Evolutionary conservation across 2,329 filamentous ascomycete species (phyloP), one percentile per base, ranked within the genome.

Genomic region (Chalara sp.): DNA sequence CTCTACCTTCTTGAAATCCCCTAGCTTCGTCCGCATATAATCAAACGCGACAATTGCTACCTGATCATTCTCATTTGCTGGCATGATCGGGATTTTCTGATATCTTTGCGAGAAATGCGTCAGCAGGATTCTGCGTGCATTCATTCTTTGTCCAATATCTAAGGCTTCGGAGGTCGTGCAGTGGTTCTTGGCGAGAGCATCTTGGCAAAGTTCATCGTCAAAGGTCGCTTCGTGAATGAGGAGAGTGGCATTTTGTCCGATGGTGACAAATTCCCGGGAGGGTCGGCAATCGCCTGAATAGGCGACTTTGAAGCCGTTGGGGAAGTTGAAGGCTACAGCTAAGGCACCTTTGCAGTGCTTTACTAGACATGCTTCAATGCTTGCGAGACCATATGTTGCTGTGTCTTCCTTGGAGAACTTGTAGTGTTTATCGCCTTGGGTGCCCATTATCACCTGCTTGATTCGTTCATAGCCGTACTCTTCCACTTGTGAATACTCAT

Each of bases 61-160:
- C 72, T 83, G 78, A 53, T 81, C 74, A 21, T 68, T 70, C 5
- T 66, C 69, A 32, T 68, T 66, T 5, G 65, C 67, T 12, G 75
- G 67, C 60, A 68, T 67, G 37, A 64, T 61, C 5, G 60, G 61
- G 47, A 63, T 68, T 64, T 53, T 68, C 67, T 56, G 86, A 68
- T 99, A 99, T 6, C 93, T 79, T 72, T 99, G 93, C 50, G 85
- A 91, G 70, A 99, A 99, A 67, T 99, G 93, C 6, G 93, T 99
- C 46, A 99, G 76, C 50, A 99, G 71, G 12, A 93, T 84, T 12
- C 87, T 77, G 56, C 84, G 80, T 0, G 91, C 93, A 31, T 78
- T 69, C 93, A 99, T 99, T 44, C 74, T 70, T 10, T 78, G 76
- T 1, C 86, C 92, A 3, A 97, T 79, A 43, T 74, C 76, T 4